Evolutionary conservation across 805 yeast species (phyloP).

Genomic region (Sugiyamaella marilandica): DNA sequence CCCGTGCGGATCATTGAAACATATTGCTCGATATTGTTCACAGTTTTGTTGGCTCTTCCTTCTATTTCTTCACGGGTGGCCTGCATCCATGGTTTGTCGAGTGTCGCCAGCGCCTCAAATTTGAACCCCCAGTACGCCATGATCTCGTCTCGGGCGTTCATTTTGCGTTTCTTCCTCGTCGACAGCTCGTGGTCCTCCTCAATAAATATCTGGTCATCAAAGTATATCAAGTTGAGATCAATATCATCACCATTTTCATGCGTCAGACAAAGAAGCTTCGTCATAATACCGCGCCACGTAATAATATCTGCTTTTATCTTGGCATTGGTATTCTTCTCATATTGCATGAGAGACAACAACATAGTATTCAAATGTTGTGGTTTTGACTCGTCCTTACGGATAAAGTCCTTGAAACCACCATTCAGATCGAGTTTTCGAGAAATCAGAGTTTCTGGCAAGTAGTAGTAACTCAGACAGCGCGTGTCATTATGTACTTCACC

Average conservation of each 20-base stretch:
- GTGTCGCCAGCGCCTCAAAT: constrained; percentile 74
- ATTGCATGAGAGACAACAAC: constrained; percentile 47
- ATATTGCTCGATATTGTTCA: constrained; percentile 72
- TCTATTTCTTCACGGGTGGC: constrained; percentile 65
- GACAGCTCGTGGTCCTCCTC: constrained; percentile 34
- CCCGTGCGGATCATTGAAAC: constrained; percentile 80
- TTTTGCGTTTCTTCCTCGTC: constrained; percentile 15
- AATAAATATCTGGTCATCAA: constrained; percentile 51
- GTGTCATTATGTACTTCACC: constrained; percentile 42
- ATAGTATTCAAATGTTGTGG: constrained; percentile 52
- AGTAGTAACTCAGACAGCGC: constrained; percentile 62
- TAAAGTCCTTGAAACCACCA: constrained; percentile 59
- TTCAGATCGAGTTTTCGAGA: constrained; percentile 55
- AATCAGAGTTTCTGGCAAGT: constrained; percentile 73
- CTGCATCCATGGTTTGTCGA: constrained; percentile 70
- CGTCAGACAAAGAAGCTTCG: constrained; percentile 64
- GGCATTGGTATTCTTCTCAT: constrained; percentile 47
- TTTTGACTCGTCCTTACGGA: constrained; percentile 44
- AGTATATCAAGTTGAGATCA: constrained; percentile 58
- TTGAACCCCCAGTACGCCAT: constrained; percentile 55
- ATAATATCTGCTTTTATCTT: constrained; percentile 61
- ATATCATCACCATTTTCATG: constrained; percentile 53
- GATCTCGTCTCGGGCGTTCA: constrained; percentile 24
- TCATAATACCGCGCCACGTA: constrained; percentile 82
- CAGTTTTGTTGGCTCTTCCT: constrained; percentile 59